Conservation (phyloP, 2,329 filamentous ascomycete genomes). For the Sarocladium kiliense region DNA sequence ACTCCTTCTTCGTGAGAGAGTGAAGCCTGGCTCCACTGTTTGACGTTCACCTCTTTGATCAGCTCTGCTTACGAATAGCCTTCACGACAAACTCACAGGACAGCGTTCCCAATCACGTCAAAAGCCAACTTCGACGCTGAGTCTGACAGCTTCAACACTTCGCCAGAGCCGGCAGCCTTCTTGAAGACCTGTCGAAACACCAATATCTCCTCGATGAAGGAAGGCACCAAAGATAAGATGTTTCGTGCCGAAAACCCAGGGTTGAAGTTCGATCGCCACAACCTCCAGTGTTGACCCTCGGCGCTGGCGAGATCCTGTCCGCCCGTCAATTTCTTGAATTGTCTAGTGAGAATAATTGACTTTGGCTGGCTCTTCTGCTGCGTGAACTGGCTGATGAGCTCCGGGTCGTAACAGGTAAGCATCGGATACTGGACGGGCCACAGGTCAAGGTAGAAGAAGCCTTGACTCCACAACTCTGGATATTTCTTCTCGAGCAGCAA, state of each 20-base stretch:
- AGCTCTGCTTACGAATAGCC: too few relatives aligned
- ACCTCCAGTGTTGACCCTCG: slow-evolving; percentile 20
- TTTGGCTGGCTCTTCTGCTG: slow-evolving; percentile 17
- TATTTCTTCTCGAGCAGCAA: slow-evolving; percentile 5
- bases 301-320: slow-evolving; percentile 16
- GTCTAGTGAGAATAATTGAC: slow-evolving; percentile 9
- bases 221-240: slow-evolving; percentile 16
- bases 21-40: not conserved
- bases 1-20: not conserved
- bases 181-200: slow-evolving; percentile 14
- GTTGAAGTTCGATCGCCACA: slow-evolving; percentile 19
- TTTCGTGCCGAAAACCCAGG: slow-evolving; percentile 18
- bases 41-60: not conserved
- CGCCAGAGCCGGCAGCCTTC: slow-evolving; percentile 11
- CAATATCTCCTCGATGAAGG: slow-evolving; percentile 19
- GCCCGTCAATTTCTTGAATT: slow-evolving; percentile 15
- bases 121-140: not conserved
- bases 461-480: slow-evolving; percentile 17
- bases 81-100: not conserved
- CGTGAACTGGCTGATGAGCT: slow-evolving; percentile 18
- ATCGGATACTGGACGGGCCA: slow-evolving; percentile 21
- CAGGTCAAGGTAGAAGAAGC: slow-evolving; percentile 22
- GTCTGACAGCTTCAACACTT: slow-evolving; percentile 12
- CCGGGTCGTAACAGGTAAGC: slow-evolving; percentile 19
- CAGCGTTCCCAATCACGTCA: slow-evolving; percentile 1